Base-by-base conservation (phyloP, 2,329 filamentous ascomycete genomes). In the Tolypocladium nubicola region DNA sequence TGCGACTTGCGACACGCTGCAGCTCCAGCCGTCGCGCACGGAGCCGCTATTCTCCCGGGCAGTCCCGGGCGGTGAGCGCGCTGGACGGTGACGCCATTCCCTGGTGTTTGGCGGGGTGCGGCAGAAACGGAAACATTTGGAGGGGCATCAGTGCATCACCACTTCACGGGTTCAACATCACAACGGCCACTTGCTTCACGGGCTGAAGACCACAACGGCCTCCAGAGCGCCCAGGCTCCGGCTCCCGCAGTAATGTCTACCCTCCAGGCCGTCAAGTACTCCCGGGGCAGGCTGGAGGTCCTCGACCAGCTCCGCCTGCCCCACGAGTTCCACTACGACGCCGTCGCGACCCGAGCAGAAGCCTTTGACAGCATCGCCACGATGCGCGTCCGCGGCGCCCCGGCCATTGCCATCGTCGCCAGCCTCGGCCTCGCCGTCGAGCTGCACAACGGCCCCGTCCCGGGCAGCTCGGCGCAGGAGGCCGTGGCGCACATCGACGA, bases 321-420 rank as follows among this genome's bases (percentile, higher is more conserved):
- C 16, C 89, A 94, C 67, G 84, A 88, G 64, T 86, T 89, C 67
- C 83, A 89, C 70, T 94, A 92, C 70, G 88, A 93, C 66, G 71
- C 81, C 61, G 82, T 93, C 56, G 79, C 79, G 37, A 88, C 82
- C 13, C 82, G 85, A 61, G 81, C 86, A 64, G 87, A 90, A 72
- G 89, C 88, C 41, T 94, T 90, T 74, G 86, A 90, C 69, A 89
- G 87, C 65, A 94, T 94, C 74, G 85, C 84, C 65, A 81, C 87
- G 19, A 94, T 94, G 89, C 76, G 85, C 53, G 84, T 87, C 8
- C 84, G 89, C 66, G 90, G 73, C 39, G 94, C 94, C 6, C 94
- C 94, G 0, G 94, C 94, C 52, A 99, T 99, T 70, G 94, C 94
- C 50, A 97, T 99, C 62, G 94, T 99, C n/a, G 94, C 94, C 26